These are phyloP conservation scores for Eucalyptus sideroxylon DNA, from an alignment of 345 rosid species.

Conservation along the genomic window DNA sequence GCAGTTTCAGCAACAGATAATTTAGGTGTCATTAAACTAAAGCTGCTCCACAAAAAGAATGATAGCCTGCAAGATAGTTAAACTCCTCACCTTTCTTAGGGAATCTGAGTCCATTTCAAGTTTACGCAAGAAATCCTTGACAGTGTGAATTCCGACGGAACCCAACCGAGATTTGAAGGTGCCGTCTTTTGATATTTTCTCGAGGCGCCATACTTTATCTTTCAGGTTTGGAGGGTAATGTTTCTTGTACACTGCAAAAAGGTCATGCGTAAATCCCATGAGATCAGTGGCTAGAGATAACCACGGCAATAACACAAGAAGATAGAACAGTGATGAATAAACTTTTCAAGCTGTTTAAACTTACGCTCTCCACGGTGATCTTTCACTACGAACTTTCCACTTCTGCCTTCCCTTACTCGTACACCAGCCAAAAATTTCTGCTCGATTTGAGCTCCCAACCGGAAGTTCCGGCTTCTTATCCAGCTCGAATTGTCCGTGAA, in stretches of 20 bases:
- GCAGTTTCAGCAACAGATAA: conserved; percentile 6
- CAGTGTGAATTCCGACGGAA: neutral
- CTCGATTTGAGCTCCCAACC: conserved; percentile 49
- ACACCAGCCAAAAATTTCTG: conserved; percentile 18
- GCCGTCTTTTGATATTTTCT: conserved; percentile 63
- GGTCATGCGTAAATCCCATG: neutral
- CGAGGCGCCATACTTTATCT: conserved; percentile 71
- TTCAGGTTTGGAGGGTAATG: conserved; percentile 57
- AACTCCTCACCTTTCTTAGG: conserved; percentile 32
- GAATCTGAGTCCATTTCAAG: neutral
- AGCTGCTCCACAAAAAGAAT: neutral
- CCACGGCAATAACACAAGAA: neutral
- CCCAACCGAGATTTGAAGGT: conserved; percentile 23
- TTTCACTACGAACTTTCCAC: conserved; percentile 56
- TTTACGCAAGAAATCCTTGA: conserved; percentile 19
- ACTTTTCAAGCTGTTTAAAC: conserved; percentile 1
- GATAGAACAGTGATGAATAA: neutral
- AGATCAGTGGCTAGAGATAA: neutral
- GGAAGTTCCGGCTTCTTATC: conserved; percentile 58
- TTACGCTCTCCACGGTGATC: conserved; percentile 89
- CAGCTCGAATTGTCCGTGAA: conserved; percentile 87
- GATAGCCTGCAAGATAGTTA: conserved; percentile 6
- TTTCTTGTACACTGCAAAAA: conserved; percentile 49
- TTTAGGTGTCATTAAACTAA: neutral
- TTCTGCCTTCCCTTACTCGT: conserved; percentile 47